Percentiles rank a stretch among this genome's conserved stretches.
Conservation (phyloP, 805 yeast species). For the Starmerella bombi region DNA sequence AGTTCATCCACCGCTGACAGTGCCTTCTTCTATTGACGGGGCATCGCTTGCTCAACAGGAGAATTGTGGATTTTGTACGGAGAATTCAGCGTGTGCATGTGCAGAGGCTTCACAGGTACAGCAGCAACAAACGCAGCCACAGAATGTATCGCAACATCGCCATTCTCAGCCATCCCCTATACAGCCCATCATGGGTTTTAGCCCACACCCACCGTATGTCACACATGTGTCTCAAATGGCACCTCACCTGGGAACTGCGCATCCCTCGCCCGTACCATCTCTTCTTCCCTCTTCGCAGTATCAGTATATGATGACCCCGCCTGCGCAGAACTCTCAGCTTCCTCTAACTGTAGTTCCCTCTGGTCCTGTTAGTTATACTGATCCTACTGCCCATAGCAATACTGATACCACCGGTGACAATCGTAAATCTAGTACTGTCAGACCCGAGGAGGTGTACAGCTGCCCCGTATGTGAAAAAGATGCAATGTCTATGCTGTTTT, state of each 20-base stretch:
- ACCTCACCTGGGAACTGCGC: too few relatives aligned
- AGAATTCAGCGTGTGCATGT: constrained; percentile 79
- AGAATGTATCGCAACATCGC: neutral
- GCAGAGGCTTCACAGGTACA: constrained; percentile 31
- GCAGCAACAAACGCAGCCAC: neutral
- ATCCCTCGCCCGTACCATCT: too few relatives aligned
- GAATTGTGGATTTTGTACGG: constrained; percentile 84
- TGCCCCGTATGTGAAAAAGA: constrained; percentile 25
- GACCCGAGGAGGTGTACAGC: constrained; percentile 65
- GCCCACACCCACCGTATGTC: too few relatives aligned
- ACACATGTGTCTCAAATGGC: too few relatives aligned
- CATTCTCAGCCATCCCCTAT: neutral
- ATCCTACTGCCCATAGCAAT: too few relatives aligned
- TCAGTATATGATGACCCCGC: too few relatives aligned
- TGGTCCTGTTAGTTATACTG: too few relatives aligned
- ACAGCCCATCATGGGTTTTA: constrained; percentile 1
- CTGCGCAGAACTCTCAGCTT: too few relatives aligned
- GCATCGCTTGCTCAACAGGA: constrained; percentile 29
- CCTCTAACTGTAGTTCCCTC: too few relatives aligned
- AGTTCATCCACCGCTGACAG: constrained; percentile 10
- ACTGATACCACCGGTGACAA: too few relatives aligned
- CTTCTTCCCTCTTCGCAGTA: too few relatives aligned
- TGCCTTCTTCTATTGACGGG: constrained; percentile 11
- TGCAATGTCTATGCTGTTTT: constrained; percentile 72
- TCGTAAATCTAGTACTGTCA: too few relatives aligned